Evolutionary conservation across 139 green algal species (phyloP).

Genomic region (Chlamydomonas schloesseri): DNA sequence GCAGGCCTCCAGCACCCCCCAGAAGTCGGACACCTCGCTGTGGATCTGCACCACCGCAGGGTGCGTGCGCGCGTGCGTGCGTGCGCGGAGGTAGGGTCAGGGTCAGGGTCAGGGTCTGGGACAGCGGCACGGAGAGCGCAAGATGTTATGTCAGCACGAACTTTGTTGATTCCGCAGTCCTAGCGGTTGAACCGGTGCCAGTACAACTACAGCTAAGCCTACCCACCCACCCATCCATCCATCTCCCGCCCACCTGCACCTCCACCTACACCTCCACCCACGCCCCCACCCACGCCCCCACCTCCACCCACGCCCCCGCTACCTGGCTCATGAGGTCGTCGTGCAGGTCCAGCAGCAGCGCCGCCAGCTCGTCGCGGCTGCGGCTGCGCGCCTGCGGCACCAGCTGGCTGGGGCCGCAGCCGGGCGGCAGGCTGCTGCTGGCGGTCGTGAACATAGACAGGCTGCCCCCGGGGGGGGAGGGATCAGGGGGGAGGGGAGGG

Average conservation of each 20-base stretch:
- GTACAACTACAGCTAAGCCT: too few species aligned
- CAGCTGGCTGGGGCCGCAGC: not conserved
- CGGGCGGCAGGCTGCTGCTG: not conserved
- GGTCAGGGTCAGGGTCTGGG: too few species aligned
- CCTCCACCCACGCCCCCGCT: not conserved
- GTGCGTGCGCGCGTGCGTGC: not conserved
- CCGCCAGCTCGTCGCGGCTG: constrained; percentile 64
- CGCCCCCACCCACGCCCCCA: not conserved
- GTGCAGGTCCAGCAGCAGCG: constrained; percentile 71
- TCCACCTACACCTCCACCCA: not conserved
- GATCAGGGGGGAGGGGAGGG: too few species aligned
- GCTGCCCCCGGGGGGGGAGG: not conserved
- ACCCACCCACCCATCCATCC: too few species aligned
- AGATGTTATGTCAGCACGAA: too few species aligned
- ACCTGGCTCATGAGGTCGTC: constrained; percentile 73
- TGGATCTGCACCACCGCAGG: constrained; percentile 62
- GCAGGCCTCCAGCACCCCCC: constrained; percentile 76
- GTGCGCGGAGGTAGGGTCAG: too few species aligned
- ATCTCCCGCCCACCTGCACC: not conserved
- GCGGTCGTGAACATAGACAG: constrained; percentile 55
- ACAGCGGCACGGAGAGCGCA: too few species aligned
- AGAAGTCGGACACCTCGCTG: constrained; percentile 74
- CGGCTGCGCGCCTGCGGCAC: constrained; percentile 34
- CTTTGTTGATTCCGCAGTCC: too few species aligned
- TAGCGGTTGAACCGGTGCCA: too few species aligned